Evolutionary conservation across 2,329 filamentous ascomycete species (phyloP).

Genomic region (Davidsoniella neocaledoniae): DNA sequence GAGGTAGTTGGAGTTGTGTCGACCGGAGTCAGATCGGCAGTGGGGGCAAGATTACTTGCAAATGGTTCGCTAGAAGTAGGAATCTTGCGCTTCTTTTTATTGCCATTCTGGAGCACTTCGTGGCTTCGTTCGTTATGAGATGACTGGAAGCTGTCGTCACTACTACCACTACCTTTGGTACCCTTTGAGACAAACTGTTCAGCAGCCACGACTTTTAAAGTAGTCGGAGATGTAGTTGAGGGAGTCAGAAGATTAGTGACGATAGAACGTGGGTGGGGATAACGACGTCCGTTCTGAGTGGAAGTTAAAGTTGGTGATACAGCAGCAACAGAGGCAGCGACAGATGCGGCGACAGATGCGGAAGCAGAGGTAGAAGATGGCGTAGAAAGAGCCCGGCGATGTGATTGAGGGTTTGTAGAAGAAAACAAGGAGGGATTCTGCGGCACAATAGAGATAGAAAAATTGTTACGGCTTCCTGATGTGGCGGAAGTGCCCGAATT

Average conservation of each 20-base stretch:
- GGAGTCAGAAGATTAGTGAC: background rate
- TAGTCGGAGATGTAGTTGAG: background rate
- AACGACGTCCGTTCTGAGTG: slow-evolving; percentile 1
- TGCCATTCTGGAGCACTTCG: slow-evolving; percentile 81
- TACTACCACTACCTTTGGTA: too few species aligned
- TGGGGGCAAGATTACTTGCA: too few species aligned
- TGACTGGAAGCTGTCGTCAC: background rate
- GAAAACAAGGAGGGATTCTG: background rate
- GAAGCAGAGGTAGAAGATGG: background rate
- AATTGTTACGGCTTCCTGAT: background rate
- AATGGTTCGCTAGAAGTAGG: slow-evolving; percentile 57
- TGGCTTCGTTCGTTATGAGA: slow-evolving; percentile 46
- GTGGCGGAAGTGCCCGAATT: slow-evolving; percentile 1
- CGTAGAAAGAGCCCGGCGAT: background rate
- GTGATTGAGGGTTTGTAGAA: background rate
- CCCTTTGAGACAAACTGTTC: too few species aligned
- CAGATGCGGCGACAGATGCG: background rate
- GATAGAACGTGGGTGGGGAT: slow-evolving; percentile 3
- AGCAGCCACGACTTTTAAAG: too few species aligned
- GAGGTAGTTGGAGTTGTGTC: too few species aligned
- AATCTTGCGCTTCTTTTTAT: slow-evolving; percentile 98
- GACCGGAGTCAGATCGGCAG: too few species aligned
- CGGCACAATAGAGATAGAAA: slow-evolving; percentile 1
- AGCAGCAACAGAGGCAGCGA: background rate
- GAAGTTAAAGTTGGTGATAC: background rate